Evolutionary conservation across 768 basidiomycete genomes (phyloP), one percentile per base, ranked within the genome.

Genomic region (Neoboletus brunneissimus): DNA sequence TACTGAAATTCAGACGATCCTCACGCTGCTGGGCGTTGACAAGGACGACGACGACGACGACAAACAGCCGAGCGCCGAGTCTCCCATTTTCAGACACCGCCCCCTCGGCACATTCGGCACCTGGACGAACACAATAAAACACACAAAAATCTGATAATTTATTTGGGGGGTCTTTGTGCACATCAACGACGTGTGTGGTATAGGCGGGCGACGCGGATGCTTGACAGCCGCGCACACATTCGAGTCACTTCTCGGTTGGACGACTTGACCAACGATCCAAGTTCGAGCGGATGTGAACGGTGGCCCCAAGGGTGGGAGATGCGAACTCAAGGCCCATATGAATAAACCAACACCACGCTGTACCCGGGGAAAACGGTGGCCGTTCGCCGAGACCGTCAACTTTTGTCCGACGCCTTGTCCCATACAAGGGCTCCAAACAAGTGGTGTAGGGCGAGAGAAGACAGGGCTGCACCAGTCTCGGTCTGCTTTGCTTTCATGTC

Each of bases 31-130:
- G 45, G 55, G 18, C 58, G 64, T 50, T 57, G 67, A 18, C 53
- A 51, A 57, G 48, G 57, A 63, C 41, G 59, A 64, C 56, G 64
- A 57, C 50, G 31, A 35, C 47, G 23, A 48, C 32, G 15, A 51
- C 32, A 41, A 52, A 40, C 54, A 54, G 53, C 49, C 54, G 51
- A 31, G 20, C 44, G 53, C 58, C 63, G 63, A 42, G 22, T 34
- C 6, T 9, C 41, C 52, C 40, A 25, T 55, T 73, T 72, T 72
- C 72, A 73, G 55, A 72, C 64, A 57, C 70, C 72, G 72, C 54
- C 56, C 41, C 9, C 37, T 54, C 57, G 63, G 61, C 60, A 59
- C 8, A 23, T 12, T 57, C 67, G 67, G 64, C 67, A 67, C 41
- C 22, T 10, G 9, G 27, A 5, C 43, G 16, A 9, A 38, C 3